Base-by-base conservation (phyloP, 306 rosid species). In the Adenanthera pavonina region DNA sequence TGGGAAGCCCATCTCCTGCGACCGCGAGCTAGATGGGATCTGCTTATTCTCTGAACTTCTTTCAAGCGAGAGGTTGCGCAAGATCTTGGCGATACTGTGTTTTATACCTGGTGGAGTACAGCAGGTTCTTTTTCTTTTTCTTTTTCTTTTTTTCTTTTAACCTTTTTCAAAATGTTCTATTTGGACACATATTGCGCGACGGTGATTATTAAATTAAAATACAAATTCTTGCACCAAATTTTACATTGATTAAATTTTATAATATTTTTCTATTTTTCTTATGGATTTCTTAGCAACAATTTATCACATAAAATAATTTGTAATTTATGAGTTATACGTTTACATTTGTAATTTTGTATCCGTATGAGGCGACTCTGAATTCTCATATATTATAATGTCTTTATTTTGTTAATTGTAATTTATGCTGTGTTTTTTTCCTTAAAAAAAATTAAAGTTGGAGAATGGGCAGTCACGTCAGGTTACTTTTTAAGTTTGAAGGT, bases 1-100 rank as follows among this genome's bases (percentile, higher is more conserved):
- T 19, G 88, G 88, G 46, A 87, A 84, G 74, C 97, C 98, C 98
- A 92, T 92, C 25, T 69, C 48, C 33, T 3, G 8, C 25, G 15
- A 49, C 33, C 3, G 8, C 25, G 15, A 49, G 41, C 25, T 13
- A 70, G 75, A 70, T 25, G 75, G 57, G 75, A 70, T 70, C 57
- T 68, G 52, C 49, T 67, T 38, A 34, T 43, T 68, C 72, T n/a
- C 15, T 2, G 54, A 12, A 69, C 47, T 12, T 25, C 12, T 70
- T 9, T 68, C 51, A 14, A 13, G 57, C n/a, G 6, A 12, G 2
- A 6, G 74, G 51, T 0, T 69, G 34, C 4, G 40, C 41, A 14
- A 70, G 19, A 13, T 13, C 12, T 13, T 30, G 41, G 41, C 13
- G 20, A 13, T 7, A 34, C 7, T 25, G 57, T 12, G 3, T 20